Evolutionary conservation across 495 filamentous ascomycete species (phyloP).

Genomic region (Terfezia boudieri): DNA sequence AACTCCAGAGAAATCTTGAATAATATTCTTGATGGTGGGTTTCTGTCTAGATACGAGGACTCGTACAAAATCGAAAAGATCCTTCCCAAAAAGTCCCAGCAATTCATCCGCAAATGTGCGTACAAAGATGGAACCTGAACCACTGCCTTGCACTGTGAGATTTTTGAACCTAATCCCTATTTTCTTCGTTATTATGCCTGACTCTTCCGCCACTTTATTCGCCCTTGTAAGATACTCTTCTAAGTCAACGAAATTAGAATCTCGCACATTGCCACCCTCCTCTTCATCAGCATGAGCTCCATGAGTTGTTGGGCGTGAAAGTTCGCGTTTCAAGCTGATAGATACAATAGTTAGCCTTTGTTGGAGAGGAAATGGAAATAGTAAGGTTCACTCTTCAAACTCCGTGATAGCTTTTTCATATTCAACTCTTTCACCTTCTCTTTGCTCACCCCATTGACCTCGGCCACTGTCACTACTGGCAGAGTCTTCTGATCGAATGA

Average conservation of each 20-base stretch:
- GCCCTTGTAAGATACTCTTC: slow-evolving; percentile 16
- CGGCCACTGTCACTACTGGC: too few relatives aligned
- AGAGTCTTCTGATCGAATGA: too few relatives aligned
- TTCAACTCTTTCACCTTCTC: slow-evolving; percentile 9
- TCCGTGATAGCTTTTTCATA: slow-evolving; percentile 12
- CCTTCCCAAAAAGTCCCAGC: slow-evolving; percentile 14
- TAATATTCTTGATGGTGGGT: slow-evolving; percentile 38
- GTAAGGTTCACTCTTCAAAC: slow-evolving; percentile 11
- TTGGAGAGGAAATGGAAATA: neutral
- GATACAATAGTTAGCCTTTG: neutral
- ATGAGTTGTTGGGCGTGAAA: neutral
- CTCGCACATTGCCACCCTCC: slow-evolving; percentile 4
- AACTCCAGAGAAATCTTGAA: slow-evolving; percentile 50
- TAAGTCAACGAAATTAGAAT: slow-evolving; percentile 10
- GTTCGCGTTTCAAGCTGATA: slow-evolving; percentile 5
- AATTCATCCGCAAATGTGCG: slow-evolving; percentile 14
- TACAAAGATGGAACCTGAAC: slow-evolving; percentile 25
- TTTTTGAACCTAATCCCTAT: slow-evolving; percentile 64
- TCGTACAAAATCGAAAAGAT: slow-evolving; percentile 9
- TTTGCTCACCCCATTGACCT: slow-evolving; percentile 1
- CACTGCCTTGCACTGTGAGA: slow-evolving; percentile 29
- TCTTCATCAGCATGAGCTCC: slow-evolving; percentile 8
- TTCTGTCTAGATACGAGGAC: slow-evolving; percentile 17
- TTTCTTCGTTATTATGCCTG: slow-evolving; percentile 33
- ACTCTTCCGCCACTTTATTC: slow-evolving; percentile 7